phyloP scores from a whole-genome alignment of 768 basidiomycete species.

The Wakefieldia striispora region DNA sequence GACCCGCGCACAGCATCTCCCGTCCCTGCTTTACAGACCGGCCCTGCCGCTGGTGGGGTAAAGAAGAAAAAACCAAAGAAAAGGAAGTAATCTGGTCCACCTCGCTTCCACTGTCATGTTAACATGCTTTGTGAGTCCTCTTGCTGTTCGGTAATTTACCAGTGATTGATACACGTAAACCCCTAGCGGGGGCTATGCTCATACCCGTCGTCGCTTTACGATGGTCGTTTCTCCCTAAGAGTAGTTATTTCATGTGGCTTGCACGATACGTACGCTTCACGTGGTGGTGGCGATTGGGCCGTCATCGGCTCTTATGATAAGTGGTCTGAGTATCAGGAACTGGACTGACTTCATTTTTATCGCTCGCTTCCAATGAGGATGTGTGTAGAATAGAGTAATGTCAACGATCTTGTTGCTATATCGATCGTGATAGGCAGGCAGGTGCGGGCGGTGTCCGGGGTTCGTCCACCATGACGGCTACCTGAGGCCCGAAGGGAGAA shows the following conservation, averaged over 20 bases:
- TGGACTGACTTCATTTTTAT: neutral
- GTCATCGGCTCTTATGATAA: neutral
- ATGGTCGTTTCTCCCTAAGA: neutral
- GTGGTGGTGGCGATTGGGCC: neutral
- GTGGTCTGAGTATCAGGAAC: neutral
- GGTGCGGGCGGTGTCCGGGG: constrained; percentile 21
- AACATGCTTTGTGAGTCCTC: constrained; percentile 14
- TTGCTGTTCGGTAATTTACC: neutral
- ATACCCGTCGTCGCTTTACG: constrained; percentile 4
- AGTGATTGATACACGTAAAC: constrained; percentile 6
- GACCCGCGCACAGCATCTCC: constrained; percentile 36
- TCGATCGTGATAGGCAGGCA: neutral
- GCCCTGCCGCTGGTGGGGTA: constrained; percentile 53
- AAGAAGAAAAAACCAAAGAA: constrained; percentile 87
- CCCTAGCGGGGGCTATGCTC: neutral
- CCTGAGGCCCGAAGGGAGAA: constrained; percentile 5
- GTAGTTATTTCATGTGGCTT: neutral
- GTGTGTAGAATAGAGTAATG: neutral
- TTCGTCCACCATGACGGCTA: constrained; percentile 8
- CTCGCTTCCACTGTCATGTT: constrained; percentile 1
- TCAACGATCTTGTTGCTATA: neutral
- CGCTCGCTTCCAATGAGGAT: no score
- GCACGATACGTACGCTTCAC: neutral
- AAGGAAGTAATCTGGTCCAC: constrained; percentile 50
- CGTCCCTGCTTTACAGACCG: constrained; percentile 30